Percentiles rank a stretch among this genome's conserved stretches.
These are phyloP conservation scores for Wickerhamiella brachini DNA, from an alignment of 805 yeast genomes.

Conservation along the genomic window DNA sequence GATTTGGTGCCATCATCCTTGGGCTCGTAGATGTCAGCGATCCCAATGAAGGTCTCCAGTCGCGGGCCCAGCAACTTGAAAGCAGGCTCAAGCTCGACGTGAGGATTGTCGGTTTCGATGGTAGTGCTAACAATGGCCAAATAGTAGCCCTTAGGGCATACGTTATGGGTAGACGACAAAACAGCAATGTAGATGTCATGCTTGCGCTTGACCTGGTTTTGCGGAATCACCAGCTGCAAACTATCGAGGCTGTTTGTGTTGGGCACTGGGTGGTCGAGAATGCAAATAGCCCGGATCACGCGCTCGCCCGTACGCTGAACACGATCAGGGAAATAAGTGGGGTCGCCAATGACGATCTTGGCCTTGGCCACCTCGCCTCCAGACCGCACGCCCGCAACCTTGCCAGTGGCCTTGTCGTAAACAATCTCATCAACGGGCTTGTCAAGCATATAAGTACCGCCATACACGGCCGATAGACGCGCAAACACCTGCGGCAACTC, in stretches of 20 bases:
- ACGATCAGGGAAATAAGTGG: conserved; percentile 86
- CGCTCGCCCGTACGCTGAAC: conserved; percentile 58
- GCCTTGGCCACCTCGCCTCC: conserved; percentile 88
- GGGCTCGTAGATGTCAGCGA: conserved; percentile 85
- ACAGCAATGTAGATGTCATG: conserved; percentile 92
- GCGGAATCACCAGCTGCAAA: conserved; percentile 89
- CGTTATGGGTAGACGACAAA: conserved; percentile 78
- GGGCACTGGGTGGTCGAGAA: conserved; percentile 80
- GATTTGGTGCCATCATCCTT: conserved; percentile 66
- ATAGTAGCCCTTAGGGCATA: conserved; percentile 75
- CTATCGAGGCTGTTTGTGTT: conserved; percentile 74
- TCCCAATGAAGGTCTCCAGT: conserved; percentile 82
- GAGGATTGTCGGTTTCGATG: conserved; percentile 87
- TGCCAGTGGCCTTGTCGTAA: conserved; percentile 48
- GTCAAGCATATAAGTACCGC: conserved; percentile 97
- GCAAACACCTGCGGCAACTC: conserved; percentile 99
- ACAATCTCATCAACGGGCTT: conserved; percentile 86
- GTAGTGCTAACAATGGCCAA: conserved; percentile 90
- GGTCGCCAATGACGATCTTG: conserved; percentile 90
- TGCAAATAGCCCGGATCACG: conserved; percentile 77
- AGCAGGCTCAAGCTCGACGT: conserved; percentile 84
- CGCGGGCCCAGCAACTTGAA: conserved; percentile 72
- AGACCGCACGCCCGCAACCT: conserved; percentile 74
- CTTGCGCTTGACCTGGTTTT: conserved; percentile 83
- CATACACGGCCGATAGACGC: conserved; percentile 88